Percentiles rank a stretch among this genome's conserved stretches.
Evolutionary conservation across 495 filamentous ascomycete genomes (phyloP).

Genomic region (Daldinia vernicosa): DNA sequence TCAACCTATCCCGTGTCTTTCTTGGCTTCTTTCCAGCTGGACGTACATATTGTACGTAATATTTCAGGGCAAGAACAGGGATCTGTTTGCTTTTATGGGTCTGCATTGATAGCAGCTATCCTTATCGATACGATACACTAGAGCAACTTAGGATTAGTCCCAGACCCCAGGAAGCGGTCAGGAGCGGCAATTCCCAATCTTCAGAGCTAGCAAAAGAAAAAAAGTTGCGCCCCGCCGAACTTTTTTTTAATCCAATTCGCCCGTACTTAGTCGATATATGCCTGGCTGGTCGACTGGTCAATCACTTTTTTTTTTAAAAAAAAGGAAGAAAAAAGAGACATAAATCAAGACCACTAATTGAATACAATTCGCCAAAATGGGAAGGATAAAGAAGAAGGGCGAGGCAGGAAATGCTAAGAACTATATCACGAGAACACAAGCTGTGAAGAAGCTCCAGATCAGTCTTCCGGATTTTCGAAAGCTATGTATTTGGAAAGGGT

Average conservation of each 20-base stretch:
- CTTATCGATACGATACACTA: constrained; percentile 20
- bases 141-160: not conserved
- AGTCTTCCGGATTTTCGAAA: constrained; percentile 96
- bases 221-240: constrained; percentile 48
- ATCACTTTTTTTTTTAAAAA: no score
- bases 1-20: constrained; percentile 20
- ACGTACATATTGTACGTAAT: not conserved
- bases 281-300: not conserved
- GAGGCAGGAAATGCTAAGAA: constrained; percentile 94
- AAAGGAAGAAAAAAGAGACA: not conserved
- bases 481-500: constrained; percentile 95
- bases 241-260: constrained; percentile 30
- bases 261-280: not conserved
- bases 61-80: constrained; percentile 13
- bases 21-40: constrained; percentile 36
- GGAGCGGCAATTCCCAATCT: constrained; percentile 23
- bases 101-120: constrained; percentile 14
- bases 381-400: constrained; percentile 93
- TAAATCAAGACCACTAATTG: not conserved
- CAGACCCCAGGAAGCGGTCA: constrained; percentile 30
- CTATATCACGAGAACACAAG: constrained; percentile 96
- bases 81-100: not conserved
- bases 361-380: constrained; percentile 64
- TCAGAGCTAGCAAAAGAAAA: constrained; percentile 41
- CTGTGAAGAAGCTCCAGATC: constrained; percentile 96